Percentiles rank a stretch among this genome's conserved stretches.
Conservation (phyloP, 2,329 filamentous ascomycete species). For the Nemania sp. region DNA sequence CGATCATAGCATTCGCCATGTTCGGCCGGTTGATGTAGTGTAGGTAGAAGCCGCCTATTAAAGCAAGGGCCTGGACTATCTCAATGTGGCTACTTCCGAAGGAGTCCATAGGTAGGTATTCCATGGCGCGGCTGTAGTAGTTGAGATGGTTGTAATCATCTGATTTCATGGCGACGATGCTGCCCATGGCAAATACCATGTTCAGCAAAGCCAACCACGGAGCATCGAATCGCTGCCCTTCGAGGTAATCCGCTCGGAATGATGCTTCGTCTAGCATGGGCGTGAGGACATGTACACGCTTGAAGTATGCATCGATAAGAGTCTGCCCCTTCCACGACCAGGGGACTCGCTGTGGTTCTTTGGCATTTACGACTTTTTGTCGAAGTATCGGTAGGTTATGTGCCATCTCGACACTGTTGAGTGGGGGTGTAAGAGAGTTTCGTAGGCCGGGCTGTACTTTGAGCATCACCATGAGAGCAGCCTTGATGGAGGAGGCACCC, state of each 20-base stretch:
- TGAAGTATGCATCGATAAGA: constrained; percentile 76
- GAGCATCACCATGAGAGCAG: constrained; percentile 72
- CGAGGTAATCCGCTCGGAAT: constrained; percentile 68
- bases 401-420: constrained; percentile 52
- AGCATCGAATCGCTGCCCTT: constrained; percentile 65
- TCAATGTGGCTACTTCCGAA: constrained; percentile 75
- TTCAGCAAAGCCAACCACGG: constrained; percentile 76
- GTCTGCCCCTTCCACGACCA: constrained; percentile 69
- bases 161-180: constrained; percentile 67
- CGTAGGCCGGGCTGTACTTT: constrained; percentile 56
- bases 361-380: constrained; percentile 49
- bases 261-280: constrained; percentile 74
- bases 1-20: constrained; percentile 74
- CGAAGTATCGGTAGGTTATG: constrained; percentile 51
- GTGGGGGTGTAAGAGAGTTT: constrained; percentile 51
- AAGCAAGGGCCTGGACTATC: constrained; percentile 70
- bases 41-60: constrained; percentile 77
- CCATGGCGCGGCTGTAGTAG: constrained; percentile 71
- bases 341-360: constrained; percentile 55
- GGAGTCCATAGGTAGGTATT: constrained; percentile 67
- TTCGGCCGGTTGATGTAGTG: constrained; percentile 80
- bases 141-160: constrained; percentile 70
- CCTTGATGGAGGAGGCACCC: constrained; percentile 75
- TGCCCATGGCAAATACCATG: constrained; percentile 77
- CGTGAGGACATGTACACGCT: constrained; percentile 71